Evolutionary conservation across 2,329 filamentous ascomycete genomes (phyloP).

Genomic region (Xylaria sp.): DNA sequence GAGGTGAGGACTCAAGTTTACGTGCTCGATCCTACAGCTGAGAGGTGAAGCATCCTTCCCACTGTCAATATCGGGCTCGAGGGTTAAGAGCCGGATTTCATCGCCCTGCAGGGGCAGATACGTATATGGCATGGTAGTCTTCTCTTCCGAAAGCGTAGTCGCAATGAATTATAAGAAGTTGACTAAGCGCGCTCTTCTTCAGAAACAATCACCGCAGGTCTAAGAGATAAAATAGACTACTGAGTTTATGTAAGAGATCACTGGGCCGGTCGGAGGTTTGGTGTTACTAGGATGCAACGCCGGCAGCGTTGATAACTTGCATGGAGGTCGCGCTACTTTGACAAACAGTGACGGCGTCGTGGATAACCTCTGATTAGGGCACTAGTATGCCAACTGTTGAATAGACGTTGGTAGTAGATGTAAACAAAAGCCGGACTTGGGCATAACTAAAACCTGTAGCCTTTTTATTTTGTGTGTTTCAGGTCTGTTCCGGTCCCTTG

Average conservation of each 20-base stretch:
- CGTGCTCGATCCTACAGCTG: not conserved
- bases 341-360: not conserved
- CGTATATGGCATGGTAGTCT: not conserved
- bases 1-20: not conserved
- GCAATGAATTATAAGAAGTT: not conserved
- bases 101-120: not conserved
- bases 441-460: too few relatives aligned
- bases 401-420: not conserved
- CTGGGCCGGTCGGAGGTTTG: too few relatives aligned
- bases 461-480: not conserved
- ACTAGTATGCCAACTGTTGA: not conserved
- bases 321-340: not conserved
- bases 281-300: not conserved
- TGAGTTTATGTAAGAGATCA: not conserved
- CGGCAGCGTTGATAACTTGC: too few relatives aligned
- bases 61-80: not conserved
- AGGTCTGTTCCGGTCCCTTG: not conserved
- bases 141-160: not conserved
- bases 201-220: not conserved
- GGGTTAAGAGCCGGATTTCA: not conserved
- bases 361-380: not conserved
- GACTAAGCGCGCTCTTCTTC: not conserved
- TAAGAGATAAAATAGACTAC: not conserved
- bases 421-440: not conserved
- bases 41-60: not conserved